Evolutionary conservation across 2,329 filamentous ascomycete species (phyloP), one percentile per base, ranked within the genome.

Genomic region (Colletotrichum kahawae): DNA sequence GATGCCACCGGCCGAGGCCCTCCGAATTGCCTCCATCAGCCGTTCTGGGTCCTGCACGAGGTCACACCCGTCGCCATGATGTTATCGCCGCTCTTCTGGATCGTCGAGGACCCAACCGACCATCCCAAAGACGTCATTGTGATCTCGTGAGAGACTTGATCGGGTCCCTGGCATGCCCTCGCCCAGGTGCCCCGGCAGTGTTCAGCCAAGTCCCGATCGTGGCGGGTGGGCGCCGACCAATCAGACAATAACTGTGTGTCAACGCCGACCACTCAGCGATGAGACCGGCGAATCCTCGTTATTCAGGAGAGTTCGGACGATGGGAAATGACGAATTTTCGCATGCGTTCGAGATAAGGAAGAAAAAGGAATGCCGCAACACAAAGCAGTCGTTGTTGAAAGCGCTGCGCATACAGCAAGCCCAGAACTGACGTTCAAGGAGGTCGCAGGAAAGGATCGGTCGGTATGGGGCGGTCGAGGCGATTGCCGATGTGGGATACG

Each of bases 181-280:
- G 69, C 69, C 73, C 63, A 75, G 63, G 73, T 75, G 73, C 73
- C 73, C 69, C 64, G 69, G 73, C 63, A 73, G 57, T 72, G 73
- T 75, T 60, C 70, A 75, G 73, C 57, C 69, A 72, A 72, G 69
- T 75, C 62, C 73, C 69, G 48, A 68, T 75, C 69, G 73, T 72
- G 73, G 73, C 73, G 73, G 56, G 63, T 75, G 69, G 69, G 57
- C 63, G 34, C 71, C 59, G 67, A 76, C 75, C 71, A 76, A 76
- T 76, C 62, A 76, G 71, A 65, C 71, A 76, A 76, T 76, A 71
- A 67, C 71, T 71, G 38, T 76, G 71, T 76, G 75, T 76, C 75
- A 76, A 74, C 75, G 68, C 75, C 67, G 60, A 75, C 75, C 75
- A 76, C 75, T 76, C 75, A 76, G 71, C 75, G 71, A 76, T 29